Percentiles rank a stretch among this genome's conserved stretches.
phyloP scores from a whole-genome alignment of 2,329 filamentous ascomycete species.

The Alternaria tenuissima region DNA sequence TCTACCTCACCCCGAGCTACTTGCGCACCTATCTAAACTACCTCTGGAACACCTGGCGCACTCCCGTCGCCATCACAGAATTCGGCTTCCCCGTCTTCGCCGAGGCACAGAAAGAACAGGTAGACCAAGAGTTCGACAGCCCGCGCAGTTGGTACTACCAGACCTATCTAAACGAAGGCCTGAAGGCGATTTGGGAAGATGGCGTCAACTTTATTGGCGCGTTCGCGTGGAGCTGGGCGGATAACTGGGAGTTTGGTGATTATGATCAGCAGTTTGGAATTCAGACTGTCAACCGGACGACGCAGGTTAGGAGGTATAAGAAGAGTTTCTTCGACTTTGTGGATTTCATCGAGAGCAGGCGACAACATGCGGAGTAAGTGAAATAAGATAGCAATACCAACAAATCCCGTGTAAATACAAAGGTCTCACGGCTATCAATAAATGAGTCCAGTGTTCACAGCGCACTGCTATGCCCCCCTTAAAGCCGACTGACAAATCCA shows the following conservation, averaged over 20 bases:
- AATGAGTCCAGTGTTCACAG: background rate
- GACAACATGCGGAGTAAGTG: background rate
- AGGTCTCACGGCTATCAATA: background rate
- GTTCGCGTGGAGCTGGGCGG: constrained; percentile 61
- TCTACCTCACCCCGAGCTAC: constrained; percentile 67
- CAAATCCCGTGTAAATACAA: background rate
- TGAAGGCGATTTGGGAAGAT: constrained; percentile 66
- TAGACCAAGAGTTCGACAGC: constrained; percentile 63
- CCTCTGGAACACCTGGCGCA: constrained; percentile 66
- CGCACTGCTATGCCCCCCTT: constrained; percentile 33
- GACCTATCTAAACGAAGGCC: constrained; percentile 62
- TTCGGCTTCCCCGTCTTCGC: constrained; percentile 66
- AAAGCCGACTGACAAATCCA: constrained; percentile 44
- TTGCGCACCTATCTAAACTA: constrained; percentile 66
- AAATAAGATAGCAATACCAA: background rate
- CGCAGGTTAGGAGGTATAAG: constrained; percentile 61
- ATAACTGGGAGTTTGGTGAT: constrained; percentile 66
- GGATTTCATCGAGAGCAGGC: constrained; percentile 57
- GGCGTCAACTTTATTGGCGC: constrained; percentile 64
- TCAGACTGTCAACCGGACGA: constrained; percentile 64
- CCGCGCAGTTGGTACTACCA: constrained; percentile 65
- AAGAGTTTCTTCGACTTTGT: constrained; percentile 67
- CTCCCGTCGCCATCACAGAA: constrained; percentile 61
- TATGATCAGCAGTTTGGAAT: constrained; percentile 63
- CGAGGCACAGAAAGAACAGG: constrained; percentile 55